Percentiles rank a stretch among this genome's conserved stretches.
phyloP scores from a whole-genome alignment of 495 filamentous ascomycete genomes.

The Neurospora africana region DNA sequence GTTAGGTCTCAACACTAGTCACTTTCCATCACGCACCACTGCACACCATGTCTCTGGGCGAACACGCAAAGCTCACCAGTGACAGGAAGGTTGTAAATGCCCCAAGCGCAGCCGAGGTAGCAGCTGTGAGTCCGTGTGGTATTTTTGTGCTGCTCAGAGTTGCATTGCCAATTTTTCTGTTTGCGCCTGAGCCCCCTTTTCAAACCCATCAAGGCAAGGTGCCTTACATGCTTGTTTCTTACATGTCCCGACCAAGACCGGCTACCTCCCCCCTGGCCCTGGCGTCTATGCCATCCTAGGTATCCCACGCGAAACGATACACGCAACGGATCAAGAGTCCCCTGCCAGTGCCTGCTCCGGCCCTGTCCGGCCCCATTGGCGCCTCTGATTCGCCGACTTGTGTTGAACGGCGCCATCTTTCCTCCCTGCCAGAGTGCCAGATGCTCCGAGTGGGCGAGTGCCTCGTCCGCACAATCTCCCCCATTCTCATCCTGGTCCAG shows the following conservation, averaged over 20 bases:
- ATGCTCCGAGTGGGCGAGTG: background rate
- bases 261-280: conserved; percentile 10
- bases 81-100: background rate
- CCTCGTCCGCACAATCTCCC: conserved; percentile 17
- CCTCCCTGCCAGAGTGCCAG: conserved; percentile 10
- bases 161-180: conserved; percentile 15
- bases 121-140: background rate
- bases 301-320: conserved; percentile 13
- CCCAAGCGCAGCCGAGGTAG: background rate
- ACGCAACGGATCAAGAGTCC: conserved; percentile 8
- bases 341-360: background rate
- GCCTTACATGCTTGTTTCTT: background rate
- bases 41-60: background rate
- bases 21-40: background rate
- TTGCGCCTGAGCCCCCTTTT: conserved; percentile 18
- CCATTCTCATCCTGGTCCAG: conserved; percentile 4
- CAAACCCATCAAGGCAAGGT: background rate
- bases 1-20: background rate
- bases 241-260: conserved; percentile 12
- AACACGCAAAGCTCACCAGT: background rate
- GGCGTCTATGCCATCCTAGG: conserved; percentile 7
- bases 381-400: conserved; percentile 21
- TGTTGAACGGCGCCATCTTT: conserved; percentile 3
- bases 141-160: background rate
- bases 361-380: conserved; percentile 12